phyloP scores from a whole-genome alignment of 768 basidiomycete genomes.

The Tricholomella constricta region DNA sequence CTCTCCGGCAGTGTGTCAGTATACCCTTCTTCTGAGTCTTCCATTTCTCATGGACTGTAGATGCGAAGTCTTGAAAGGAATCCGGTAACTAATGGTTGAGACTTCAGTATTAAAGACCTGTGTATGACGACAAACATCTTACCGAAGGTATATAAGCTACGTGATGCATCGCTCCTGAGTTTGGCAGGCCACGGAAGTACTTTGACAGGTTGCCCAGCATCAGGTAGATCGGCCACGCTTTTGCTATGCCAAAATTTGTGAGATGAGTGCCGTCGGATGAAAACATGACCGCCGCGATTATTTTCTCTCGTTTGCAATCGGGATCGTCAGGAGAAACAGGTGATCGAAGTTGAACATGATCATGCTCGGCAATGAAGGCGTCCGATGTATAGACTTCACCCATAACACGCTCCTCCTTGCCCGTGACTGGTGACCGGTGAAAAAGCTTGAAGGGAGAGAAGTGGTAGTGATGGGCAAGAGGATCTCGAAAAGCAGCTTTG shows the following conservation, averaged over 20 bases:
- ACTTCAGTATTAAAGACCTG: too few relatives aligned
- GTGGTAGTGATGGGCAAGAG: slow-evolving; percentile 21
- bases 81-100: slow-evolving; percentile 25
- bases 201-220: slow-evolving; percentile 42
- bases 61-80: slow-evolving; percentile 22
- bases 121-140: too few relatives aligned
- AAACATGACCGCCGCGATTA: slow-evolving; percentile 28
- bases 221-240: slow-evolving; percentile 29
- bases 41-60: slow-evolving; percentile 11
- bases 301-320: slow-evolving; percentile 21
- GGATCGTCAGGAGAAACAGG: slow-evolving; percentile 6
- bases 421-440: slow-evolving; percentile 24
- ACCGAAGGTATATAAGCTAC: slow-evolving; percentile 32
- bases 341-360: slow-evolving; percentile 18
- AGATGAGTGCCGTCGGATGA: slow-evolving; percentile 34
- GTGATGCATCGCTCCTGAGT: too few relatives aligned
- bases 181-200: slow-evolving; percentile 36
- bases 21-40: slow-evolving; percentile 16
- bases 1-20: slow-evolving; percentile 22
- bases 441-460: slow-evolving; percentile 25
- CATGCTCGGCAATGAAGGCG: slow-evolving; percentile 2
- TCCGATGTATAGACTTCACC: not conserved
- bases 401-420: slow-evolving; percentile 24
- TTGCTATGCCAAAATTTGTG: too few relatives aligned
- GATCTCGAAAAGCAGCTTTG: too few relatives aligned